Conservation (phyloP, 495 filamentous ascomycete genomes). For the Cudoniella acicularis region DNA sequence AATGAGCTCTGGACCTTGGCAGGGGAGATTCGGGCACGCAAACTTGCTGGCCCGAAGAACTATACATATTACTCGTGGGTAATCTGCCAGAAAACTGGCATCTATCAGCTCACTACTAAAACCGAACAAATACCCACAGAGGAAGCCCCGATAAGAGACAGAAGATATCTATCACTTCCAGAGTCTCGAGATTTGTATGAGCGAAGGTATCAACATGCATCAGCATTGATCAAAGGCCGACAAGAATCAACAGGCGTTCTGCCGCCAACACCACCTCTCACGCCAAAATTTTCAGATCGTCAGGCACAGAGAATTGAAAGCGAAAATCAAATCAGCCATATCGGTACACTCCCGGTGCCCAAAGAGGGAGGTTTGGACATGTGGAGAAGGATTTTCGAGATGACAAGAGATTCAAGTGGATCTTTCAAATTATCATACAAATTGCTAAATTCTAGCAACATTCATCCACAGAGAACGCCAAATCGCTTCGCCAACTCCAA, state of each 20-base stretch:
- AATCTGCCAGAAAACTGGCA: constrained; percentile 13
- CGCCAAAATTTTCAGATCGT: background rate
- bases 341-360: background rate
- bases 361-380: background rate
- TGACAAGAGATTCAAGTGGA: background rate
- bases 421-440: background rate
- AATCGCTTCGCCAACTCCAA: background rate
- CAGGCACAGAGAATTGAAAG: background rate
- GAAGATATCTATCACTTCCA: background rate
- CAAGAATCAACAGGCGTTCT: background rate
- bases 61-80: constrained; percentile 8
- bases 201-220: background rate
- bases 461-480: background rate
- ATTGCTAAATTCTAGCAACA: background rate
- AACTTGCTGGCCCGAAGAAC: constrained; percentile 4
- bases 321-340: background rate
- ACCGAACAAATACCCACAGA: constrained; percentile 2
- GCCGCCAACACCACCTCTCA: constrained; percentile 1
- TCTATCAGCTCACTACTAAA: background rate
- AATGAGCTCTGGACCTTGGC: constrained; percentile 29
- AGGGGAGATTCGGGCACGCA: constrained; percentile 23
- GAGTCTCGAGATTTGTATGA: constrained; percentile 9
- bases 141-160: background rate
- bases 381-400: background rate
- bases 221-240: background rate